Evolutionary conservation across 768 basidiomycete genomes (phyloP), one percentile per base, ranked within the genome.

Genomic region (Hygrocybe punicea): DNA sequence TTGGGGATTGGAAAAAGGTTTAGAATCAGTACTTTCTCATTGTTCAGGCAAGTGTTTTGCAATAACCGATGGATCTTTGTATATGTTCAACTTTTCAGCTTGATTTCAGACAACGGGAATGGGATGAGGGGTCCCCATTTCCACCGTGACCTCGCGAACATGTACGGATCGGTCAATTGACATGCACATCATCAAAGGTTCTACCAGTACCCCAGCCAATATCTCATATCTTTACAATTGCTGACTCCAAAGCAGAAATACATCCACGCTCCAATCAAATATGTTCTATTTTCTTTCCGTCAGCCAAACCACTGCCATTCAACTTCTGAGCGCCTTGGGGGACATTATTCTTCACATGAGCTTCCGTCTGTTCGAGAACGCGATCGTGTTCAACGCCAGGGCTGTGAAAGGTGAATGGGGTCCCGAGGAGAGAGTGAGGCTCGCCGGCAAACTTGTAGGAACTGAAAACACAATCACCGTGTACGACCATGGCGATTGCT

Each of bases 401-500:
- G 24, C 53, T 5, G 16, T 2, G 6, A 36, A 37, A 6, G 53
- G 45, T n/a, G 42, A 17, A 19, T 56, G 60, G 60, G 45, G 58
- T 16, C 25, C 2, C 9, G 60, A 59, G 42, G 58, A 59, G 39
- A 54, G 29, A 6, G 53, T 61, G 24, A 0, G 33, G 13, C 44
- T 61, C 21, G 35, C 48, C 48, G 53, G 50, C 1, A 29, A n/a
- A 29, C 55, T 61, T 35, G 33, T 14, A 2, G 51, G 53, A 0
- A 33, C 19, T 19, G 54, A 59, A n/a, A 42, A 37, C 24, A 55
- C 58, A 9, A 45, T 61, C 48, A 42, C 49, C 19, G 33, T 61
- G 17, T 61, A 55, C 49, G 52, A 59, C 37, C 60, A 61, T 24
- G 33, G 33, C n/a, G 58, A 61, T 50, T 45, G 45, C 39, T 59